Conservation (phyloP, 2,329 filamentous ascomycete genomes). For the Aspergillus persii region DNA sequence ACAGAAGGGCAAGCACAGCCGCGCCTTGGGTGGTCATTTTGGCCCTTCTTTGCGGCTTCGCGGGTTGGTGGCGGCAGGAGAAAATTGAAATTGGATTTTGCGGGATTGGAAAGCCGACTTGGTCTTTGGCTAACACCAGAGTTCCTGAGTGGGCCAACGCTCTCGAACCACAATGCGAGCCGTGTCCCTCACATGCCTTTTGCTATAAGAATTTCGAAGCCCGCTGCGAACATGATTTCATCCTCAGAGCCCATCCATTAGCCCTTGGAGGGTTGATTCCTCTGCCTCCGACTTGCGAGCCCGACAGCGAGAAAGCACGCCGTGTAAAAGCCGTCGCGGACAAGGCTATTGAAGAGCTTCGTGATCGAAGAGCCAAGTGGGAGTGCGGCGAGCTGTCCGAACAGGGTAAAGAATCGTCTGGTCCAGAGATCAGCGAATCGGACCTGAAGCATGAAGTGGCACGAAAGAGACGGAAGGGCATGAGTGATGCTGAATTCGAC, state of each 20-base stretch:
- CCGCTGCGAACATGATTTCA: slow-evolving; percentile 81
- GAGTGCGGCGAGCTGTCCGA: slow-evolving; percentile 79
- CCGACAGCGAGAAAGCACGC: slow-evolving; percentile 87
- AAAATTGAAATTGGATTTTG: slow-evolving; percentile 97
- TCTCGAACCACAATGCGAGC: slow-evolving; percentile 79
- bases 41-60: slow-evolving; percentile 69
- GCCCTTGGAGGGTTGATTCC: slow-evolving; percentile 78
- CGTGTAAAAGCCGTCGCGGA: slow-evolving; percentile 85
- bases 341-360: slow-evolving; percentile 79
- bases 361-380: slow-evolving; percentile 80
- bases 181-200: slow-evolving; percentile 84
- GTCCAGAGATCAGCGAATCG: slow-evolving; percentile 64
- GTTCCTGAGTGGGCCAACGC: slow-evolving; percentile 72
- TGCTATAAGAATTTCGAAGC: slow-evolving; percentile 78
- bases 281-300: slow-evolving; percentile 86
- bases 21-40: slow-evolving; percentile 70
- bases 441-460: slow-evolving; percentile 75
- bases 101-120: slow-evolving; percentile 69
- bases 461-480: slow-evolving; percentile 74
- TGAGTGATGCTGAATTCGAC: slow-evolving; percentile 86
- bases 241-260: slow-evolving; percentile 79
- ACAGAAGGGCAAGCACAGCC: slow-evolving; percentile 53
- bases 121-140: slow-evolving; percentile 57
- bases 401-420: slow-evolving; percentile 57
- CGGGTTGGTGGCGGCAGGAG: slow-evolving; percentile 84